Conservation (phyloP, 208 protist genomes). For the Acanthamoeba healyi region DNA sequence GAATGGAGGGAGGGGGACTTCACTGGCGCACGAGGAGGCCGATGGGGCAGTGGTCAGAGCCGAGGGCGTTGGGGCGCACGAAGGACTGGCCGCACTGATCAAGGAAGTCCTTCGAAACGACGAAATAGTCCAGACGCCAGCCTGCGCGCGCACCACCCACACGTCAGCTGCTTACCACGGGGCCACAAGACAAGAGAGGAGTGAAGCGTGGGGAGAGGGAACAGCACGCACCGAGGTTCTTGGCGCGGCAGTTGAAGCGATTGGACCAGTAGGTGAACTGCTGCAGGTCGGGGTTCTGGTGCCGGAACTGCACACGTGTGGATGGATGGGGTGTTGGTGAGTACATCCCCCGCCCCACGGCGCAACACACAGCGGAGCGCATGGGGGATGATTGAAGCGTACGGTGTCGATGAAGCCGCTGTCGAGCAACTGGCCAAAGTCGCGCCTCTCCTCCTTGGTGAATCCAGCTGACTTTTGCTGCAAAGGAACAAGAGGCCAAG, state of each 20-base stretch:
- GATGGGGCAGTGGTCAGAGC: conserved; percentile 59
- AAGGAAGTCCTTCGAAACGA: conserved; percentile 29
- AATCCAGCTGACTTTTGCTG: conserved; percentile 46
- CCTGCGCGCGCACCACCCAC: background rate
- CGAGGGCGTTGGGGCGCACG: conserved; percentile 13
- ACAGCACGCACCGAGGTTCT: conserved; percentile 26
- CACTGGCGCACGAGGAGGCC: conserved; percentile 27
- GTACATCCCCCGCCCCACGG: background rate
- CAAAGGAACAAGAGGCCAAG: no score
- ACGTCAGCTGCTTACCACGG: no score
- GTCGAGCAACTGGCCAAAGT: conserved; percentile 30
- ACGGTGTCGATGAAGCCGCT: conserved; percentile 29
- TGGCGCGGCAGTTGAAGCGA: conserved; percentile 56
- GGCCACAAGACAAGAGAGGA: no score
- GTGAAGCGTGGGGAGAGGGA: background rate
- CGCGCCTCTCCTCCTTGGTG: conserved; percentile 60
- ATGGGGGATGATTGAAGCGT: background rate
- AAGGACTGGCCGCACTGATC: background rate
- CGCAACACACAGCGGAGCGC: background rate
- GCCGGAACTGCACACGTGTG: background rate
- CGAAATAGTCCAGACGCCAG: conserved; percentile 56
- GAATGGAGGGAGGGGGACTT: background rate
- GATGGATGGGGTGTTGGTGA: no score
- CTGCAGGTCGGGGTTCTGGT: conserved; percentile 25
- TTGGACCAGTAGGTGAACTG: conserved; percentile 60